Conservation (phyloP, 2,329 filamentous ascomycete species). For the Talaromyces sp. region DNA sequence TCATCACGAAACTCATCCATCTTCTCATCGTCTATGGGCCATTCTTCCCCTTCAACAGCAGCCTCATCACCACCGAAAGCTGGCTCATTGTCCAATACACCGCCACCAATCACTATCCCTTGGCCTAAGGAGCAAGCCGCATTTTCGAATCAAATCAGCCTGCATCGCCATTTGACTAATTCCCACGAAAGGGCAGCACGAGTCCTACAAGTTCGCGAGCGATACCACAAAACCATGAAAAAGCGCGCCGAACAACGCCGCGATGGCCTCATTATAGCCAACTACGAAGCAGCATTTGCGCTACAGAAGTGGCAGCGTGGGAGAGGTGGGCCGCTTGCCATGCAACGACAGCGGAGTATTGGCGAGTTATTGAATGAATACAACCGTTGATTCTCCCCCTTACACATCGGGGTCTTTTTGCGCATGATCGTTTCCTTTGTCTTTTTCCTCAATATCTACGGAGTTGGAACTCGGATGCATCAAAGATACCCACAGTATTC, state of each 20-base stretch:
- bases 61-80: constrained; percentile 12
- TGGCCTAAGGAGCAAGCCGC: constrained; percentile 15
- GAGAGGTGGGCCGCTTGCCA: constrained; percentile 9
- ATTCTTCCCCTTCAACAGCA: constrained; percentile 13
- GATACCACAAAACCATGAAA: constrained; percentile 11
- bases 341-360: constrained; percentile 9
- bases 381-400: neutral
- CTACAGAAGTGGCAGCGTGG: constrained; percentile 12
- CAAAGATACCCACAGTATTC: neutral
- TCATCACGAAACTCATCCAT: constrained; percentile 15
- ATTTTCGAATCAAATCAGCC: constrained; percentile 11
- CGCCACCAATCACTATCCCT: constrained; percentile 1
- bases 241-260: constrained; percentile 15
- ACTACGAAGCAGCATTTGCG: constrained; percentile 15
- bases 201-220: constrained; percentile 5
- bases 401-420: neutral
- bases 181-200: constrained; percentile 13
- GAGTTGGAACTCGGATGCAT: neutral
- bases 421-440: neutral
- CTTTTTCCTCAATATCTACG: no score
- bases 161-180: constrained; percentile 14
- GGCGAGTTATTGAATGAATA: constrained; percentile 11
- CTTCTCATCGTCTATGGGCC: constrained; percentile 1
- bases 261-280: constrained; percentile 14
- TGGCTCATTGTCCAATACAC: constrained; percentile 7